Evolutionary conservation across 345 rosid species (phyloP).

Genomic region (Eucalyptus leucophloia): DNA sequence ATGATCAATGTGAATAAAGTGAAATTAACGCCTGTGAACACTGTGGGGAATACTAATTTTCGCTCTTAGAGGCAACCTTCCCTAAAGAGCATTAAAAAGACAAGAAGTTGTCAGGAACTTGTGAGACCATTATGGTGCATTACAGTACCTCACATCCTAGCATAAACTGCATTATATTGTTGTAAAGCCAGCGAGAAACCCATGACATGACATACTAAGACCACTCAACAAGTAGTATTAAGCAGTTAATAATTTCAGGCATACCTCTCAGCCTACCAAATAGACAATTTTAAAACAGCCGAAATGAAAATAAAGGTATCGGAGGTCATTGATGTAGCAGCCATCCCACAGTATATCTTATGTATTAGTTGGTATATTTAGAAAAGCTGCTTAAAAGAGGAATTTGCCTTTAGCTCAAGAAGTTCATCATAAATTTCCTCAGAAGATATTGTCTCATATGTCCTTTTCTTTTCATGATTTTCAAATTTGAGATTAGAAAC

Average conservation of each 20-base stretch:
- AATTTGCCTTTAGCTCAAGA: constrained; percentile 52
- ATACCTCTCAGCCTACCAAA: neutral
- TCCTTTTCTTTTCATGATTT: constrained; percentile 58
- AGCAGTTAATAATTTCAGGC: neutral
- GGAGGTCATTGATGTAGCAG: neutral
- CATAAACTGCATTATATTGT: too few relatives aligned
- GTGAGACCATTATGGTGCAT: too few relatives aligned
- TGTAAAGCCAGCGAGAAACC: too few relatives aligned
- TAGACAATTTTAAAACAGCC: neutral
- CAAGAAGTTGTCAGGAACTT: too few relatives aligned
- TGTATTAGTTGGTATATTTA: neutral
- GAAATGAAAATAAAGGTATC: too few relatives aligned
- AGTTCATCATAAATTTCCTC: constrained; percentile 55
- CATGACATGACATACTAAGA: too few relatives aligned
- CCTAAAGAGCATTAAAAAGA: too few relatives aligned
- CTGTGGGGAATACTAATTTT: too few relatives aligned
- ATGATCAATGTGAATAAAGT: too few relatives aligned
- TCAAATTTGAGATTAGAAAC: constrained; percentile 68
- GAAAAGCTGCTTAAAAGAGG: neutral
- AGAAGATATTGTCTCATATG: constrained; percentile 57
- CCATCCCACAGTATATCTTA: neutral
- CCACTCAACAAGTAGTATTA: neutral
- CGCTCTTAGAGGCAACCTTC: too few relatives aligned
- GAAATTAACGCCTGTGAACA: too few relatives aligned
- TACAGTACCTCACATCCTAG: too few relatives aligned